These are phyloP conservation scores for Lojkania enalia DNA, from an alignment of 2,329 filamentous ascomycete species.

Conservation along the genomic window DNA sequence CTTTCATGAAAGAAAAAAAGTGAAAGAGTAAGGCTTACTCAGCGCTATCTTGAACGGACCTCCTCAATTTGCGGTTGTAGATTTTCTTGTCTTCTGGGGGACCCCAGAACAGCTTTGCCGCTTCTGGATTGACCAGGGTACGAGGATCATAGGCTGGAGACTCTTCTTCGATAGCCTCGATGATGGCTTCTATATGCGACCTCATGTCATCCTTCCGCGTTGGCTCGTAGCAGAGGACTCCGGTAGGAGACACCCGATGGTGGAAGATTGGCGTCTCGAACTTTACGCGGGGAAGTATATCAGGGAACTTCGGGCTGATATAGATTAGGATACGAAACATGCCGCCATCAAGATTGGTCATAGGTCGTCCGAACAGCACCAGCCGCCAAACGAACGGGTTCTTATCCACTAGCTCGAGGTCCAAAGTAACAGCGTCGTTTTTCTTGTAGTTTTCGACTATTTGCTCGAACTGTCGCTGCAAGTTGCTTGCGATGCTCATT, in stretches of 20 bases:
- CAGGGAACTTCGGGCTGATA: conserved; percentile 83
- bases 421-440: conserved; percentile 69
- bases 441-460: conserved; percentile 74
- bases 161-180: conserved; percentile 83
- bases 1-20: too few species aligned
- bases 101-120: conserved; percentile 86
- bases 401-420: conserved; percentile 72
- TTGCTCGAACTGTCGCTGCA: conserved; percentile 84
- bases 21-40: conserved; percentile 40
- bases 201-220: conserved; percentile 75
- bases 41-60: conserved; percentile 66
- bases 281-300: conserved; percentile 81
- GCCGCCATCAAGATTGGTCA: conserved; percentile 88
- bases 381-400: conserved; percentile 91
- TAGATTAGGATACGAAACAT: conserved; percentile 79
- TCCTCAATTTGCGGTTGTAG: conserved; percentile 79
- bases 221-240: conserved; percentile 75
- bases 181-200: conserved; percentile 81
- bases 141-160: conserved; percentile 86
- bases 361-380: conserved; percentile 87
- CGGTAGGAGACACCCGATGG: conserved; percentile 78
- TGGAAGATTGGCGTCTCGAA: conserved; percentile 86
- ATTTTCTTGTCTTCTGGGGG: conserved; percentile 74
- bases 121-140: conserved; percentile 83
- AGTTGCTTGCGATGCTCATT: conserved; percentile 75